A percentile compares a stretch with the other conserved stretches of the same genome.
Evolutionary conservation across 345 rosid genomes (phyloP).

Genomic region (Eucalyptus sideroxylon): DNA sequence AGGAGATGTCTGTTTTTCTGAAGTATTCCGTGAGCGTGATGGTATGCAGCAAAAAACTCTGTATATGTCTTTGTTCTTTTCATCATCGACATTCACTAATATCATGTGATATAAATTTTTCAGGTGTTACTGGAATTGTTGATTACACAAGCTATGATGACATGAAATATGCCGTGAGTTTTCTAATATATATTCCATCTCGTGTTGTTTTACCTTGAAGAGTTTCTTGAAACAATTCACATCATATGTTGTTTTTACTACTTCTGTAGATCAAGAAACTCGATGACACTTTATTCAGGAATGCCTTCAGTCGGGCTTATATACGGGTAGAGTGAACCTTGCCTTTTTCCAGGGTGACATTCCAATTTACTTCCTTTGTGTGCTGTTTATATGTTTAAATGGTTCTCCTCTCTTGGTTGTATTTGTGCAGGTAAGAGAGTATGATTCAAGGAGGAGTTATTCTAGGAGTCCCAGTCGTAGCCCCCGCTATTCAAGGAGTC

Average conservation of each 20-base stretch:
- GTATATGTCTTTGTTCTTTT: not conserved
- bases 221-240: not conserved
- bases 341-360: not conserved
- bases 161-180: slow-evolving; percentile 93
- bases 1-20: slow-evolving; percentile 96
- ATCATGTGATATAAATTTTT: not conserved
- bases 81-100: not conserved
- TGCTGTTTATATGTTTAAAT: not conserved
- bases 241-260: not conserved
- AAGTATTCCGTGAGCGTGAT: slow-evolving; percentile 78
- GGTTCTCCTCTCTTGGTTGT: not conserved
- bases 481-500: slow-evolving; percentile 28
- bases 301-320: slow-evolving; percentile 80
- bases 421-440: slow-evolving; percentile 59
- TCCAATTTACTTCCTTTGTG: not conserved
- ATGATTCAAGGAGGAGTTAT: slow-evolving; percentile 39
- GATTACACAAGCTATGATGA: slow-evolving; percentile 86
- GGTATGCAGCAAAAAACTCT: slow-evolving; percentile 23
- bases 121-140: slow-evolving; percentile 84
- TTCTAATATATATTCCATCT: not conserved
- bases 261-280: slow-evolving; percentile 63
- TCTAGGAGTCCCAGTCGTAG: slow-evolving; percentile 63
- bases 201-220: not conserved
- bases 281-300: slow-evolving; percentile 77
- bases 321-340: slow-evolving; percentile 39